These are phyloP conservation scores for Xanthoconium stramineum DNA, from an alignment of 768 basidiomycete genomes.

Conservation along the genomic window DNA sequence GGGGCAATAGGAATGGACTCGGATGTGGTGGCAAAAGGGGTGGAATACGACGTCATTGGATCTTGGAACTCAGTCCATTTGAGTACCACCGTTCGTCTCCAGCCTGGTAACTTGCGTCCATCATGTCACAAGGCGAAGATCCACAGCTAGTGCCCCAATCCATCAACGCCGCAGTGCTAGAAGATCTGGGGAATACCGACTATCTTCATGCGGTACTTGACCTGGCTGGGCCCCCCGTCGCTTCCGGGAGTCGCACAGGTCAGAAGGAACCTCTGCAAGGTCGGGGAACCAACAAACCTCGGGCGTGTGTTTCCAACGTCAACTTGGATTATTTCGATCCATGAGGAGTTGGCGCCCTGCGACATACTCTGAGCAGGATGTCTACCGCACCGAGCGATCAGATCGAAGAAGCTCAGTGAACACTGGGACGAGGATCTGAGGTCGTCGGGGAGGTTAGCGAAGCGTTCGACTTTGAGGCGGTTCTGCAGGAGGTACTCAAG, in stretches of 20 bases:
- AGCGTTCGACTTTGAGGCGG: constrained; percentile 32
- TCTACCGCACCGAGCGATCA: constrained; percentile 12
- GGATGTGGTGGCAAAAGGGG: too few relatives aligned
- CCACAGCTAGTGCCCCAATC: neutral
- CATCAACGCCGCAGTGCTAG: constrained; percentile 2
- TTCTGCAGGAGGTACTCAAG: constrained; percentile 22
- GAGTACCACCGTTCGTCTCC: too few relatives aligned
- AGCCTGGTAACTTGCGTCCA: neutral
- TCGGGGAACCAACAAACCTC: neutral
- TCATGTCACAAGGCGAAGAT: constrained; percentile 6
- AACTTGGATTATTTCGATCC: constrained; percentile 54
- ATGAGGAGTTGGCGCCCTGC: constrained; percentile 36
- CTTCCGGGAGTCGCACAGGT: neutral
- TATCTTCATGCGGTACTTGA: constrained; percentile 10
- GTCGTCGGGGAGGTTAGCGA: constrained; percentile 12
- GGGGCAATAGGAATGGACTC: too few relatives aligned
- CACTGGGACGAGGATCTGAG: neutral
- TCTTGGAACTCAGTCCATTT: too few relatives aligned
- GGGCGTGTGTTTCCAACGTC: constrained; percentile 31
- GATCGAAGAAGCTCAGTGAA: neutral
- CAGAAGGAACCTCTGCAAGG: neutral
- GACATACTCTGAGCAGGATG: constrained; percentile 16
- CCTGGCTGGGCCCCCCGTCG: constrained; percentile 1
- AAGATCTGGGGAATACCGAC: constrained; percentile 13
- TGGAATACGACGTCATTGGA: too few relatives aligned